Evolutionary conservation across 2,329 filamentous ascomycete species (phyloP).

Genomic region (Aureobasidium subglaciale): DNA sequence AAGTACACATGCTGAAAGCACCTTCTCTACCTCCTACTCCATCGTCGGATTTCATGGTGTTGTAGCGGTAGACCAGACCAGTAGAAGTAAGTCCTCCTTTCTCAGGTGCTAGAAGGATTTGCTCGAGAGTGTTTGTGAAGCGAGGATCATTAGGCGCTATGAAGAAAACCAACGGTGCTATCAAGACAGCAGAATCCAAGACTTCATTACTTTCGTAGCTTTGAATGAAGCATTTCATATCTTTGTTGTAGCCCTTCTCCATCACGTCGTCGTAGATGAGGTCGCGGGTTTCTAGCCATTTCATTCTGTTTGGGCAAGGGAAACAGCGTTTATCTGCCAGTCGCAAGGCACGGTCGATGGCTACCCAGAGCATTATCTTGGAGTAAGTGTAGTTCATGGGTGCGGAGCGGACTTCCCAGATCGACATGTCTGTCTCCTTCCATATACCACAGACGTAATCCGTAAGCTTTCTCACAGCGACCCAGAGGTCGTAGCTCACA

Average conservation of each 20-base stretch:
- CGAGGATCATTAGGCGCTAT: conserved; percentile 69
- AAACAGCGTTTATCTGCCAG: conserved; percentile 55
- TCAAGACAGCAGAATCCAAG: conserved; percentile 67
- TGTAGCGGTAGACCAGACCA: conserved; percentile 68
- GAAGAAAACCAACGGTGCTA: conserved; percentile 74
- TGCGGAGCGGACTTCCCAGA: conserved; percentile 71
- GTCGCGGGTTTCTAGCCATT: conserved; percentile 62
- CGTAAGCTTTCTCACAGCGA: conserved; percentile 58
- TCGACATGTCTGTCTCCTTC: conserved; percentile 66
- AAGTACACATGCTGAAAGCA: conserved; percentile 75
- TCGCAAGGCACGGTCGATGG: conserved; percentile 49
- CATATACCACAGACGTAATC: conserved; percentile 66
- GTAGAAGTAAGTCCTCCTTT: conserved; percentile 65
- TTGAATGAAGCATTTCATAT: conserved; percentile 64
- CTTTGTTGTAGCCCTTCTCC: conserved; percentile 67
- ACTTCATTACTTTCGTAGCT: conserved; percentile 66
- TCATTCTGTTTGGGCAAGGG: conserved; percentile 50
- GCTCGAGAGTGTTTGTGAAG: conserved; percentile 64
- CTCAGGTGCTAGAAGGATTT: conserved; percentile 64
- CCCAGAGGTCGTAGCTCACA: conserved; percentile 67
- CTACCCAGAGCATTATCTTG: conserved; percentile 79
- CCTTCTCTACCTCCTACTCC: conserved; percentile 69
- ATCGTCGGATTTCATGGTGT: conserved; percentile 61
- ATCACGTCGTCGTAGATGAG: conserved; percentile 68
- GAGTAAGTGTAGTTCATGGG: conserved; percentile 74